Percentiles rank a stretch among this genome's conserved stretches.
Conservation (phyloP, 305 asterid genomes). For the Plantago coronopus region DNA sequence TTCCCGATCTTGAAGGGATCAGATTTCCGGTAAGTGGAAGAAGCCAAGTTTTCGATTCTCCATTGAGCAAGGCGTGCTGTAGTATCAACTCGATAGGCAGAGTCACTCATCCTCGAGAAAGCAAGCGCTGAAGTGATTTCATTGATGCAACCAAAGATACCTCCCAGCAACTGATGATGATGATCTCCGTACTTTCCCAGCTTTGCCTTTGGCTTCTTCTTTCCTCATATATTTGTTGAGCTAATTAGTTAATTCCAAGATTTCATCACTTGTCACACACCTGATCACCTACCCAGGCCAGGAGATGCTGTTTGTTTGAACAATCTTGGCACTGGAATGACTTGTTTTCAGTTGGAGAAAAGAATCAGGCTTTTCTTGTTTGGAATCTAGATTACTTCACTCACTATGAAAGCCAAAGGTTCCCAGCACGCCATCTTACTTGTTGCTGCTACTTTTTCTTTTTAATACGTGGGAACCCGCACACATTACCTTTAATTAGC, state of each 20-base stretch:
- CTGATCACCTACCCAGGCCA: not conserved
- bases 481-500: no score
- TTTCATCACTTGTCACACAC: not conserved
- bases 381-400: not conserved
- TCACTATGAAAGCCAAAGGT: not conserved
- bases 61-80: slow-evolving; percentile 92
- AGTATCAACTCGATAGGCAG: slow-evolving; percentile 80
- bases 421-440: not conserved
- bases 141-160: slow-evolving; percentile 78
- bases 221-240: slow-evolving; percentile 35
- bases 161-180: slow-evolving; percentile 47
- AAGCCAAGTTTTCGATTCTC: slow-evolving; percentile 68
- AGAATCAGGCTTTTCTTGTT: not conserved
- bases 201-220: slow-evolving; percentile 38
- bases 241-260: not conserved
- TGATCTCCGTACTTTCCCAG: slow-evolving; percentile 93
- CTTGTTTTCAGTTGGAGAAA: no score
- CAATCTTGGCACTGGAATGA: not conserved
- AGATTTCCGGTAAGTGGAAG: slow-evolving; percentile 65
- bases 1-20: slow-evolving; percentile 74
- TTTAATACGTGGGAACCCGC: no score
- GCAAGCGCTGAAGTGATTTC: slow-evolving; percentile 73
- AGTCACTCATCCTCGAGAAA: slow-evolving; percentile 79
- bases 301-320: not conserved
- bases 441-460: not conserved